Conservation (phyloP, 306 rosid species). For the Lathyrus oleraceus region DNA sequence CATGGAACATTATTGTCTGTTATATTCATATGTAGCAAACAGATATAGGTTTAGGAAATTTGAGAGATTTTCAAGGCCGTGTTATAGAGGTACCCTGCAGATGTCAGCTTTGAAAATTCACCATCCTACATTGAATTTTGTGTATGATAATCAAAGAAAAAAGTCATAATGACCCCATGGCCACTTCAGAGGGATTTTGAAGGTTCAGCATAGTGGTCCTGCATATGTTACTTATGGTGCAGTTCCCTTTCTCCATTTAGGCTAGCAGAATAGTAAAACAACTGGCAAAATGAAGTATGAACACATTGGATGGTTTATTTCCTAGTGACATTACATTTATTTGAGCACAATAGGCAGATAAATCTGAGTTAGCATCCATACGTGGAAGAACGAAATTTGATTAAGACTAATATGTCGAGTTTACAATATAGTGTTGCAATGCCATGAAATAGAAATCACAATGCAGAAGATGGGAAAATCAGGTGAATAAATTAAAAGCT, state of each 20-base stretch:
- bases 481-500: constrained; percentile 7
- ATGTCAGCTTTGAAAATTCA: constrained; percentile 12
- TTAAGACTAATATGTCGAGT: constrained; percentile 7
- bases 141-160: constrained; percentile 7
- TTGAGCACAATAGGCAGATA: constrained; percentile 17
- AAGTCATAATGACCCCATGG: constrained; percentile 20
- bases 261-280: constrained; percentile 23
- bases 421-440: background rate
- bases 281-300: constrained; percentile 1
- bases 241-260: constrained; percentile 4
- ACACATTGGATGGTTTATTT: constrained; percentile 4
- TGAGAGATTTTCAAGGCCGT: constrained; percentile 1
- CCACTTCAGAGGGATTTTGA: constrained; percentile 12
- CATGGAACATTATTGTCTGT: constrained; percentile 14
- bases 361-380: constrained; percentile 4
- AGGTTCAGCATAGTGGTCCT: background rate
- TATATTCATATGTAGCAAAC: background rate
- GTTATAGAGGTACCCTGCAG: constrained; percentile 8
- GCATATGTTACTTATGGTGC: constrained; percentile 19
- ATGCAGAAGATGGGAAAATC: constrained; percentile 4
- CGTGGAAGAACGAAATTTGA: constrained; percentile 9
- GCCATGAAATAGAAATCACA: constrained; percentile 28
- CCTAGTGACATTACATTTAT: constrained; percentile 5
- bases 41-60: constrained; percentile 8
- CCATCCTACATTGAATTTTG: constrained; percentile 10